phyloP scores from a whole-genome alignment of 2,329 filamentous ascomycete genomes.

The Aureobasidium lini region DNA sequence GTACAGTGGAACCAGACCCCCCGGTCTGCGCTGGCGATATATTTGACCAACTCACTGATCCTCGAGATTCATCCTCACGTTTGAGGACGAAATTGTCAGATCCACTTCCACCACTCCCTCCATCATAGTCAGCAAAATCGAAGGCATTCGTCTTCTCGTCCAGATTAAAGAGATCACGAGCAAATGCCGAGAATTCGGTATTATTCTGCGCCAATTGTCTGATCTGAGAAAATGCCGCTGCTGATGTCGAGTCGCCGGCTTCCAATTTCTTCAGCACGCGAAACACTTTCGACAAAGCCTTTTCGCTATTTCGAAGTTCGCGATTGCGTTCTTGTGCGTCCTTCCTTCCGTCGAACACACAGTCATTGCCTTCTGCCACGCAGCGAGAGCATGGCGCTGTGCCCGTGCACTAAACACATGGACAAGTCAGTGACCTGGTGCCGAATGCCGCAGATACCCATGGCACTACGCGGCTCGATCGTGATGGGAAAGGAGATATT shows the following conservation, averaged over 20 bases:
- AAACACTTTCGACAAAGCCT: constrained; percentile 6
- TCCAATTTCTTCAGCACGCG: constrained; percentile 8
- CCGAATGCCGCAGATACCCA: background rate
- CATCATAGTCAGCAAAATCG: constrained; percentile 1
- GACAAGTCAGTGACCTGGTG: background rate
- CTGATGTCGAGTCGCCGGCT: background rate
- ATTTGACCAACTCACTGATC: background rate
- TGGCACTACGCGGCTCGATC: background rate
- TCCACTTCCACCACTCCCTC: too few relatives aligned
- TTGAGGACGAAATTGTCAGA: background rate
- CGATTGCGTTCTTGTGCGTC: constrained; percentile 12
- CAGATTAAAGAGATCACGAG: background rate
- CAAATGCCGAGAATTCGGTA: background rate
- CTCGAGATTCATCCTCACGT: background rate
- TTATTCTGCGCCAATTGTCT: background rate
- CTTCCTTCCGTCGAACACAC: constrained; percentile 9
- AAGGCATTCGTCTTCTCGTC: background rate
- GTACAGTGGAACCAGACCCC: background rate
- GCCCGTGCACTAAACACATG: constrained; percentile 3
- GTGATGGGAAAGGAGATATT: background rate
- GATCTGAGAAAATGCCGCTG: background rate
- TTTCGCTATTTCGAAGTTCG: constrained; percentile 9
- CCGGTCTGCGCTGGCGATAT: background rate
- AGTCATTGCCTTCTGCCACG: constrained; percentile 8
- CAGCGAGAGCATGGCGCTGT: constrained; percentile 9